Evolutionary conservation across 129 eudicot species (phyloP), one percentile per base, ranked within the genome.

Genomic region (Escallonia herrerae): DNA sequence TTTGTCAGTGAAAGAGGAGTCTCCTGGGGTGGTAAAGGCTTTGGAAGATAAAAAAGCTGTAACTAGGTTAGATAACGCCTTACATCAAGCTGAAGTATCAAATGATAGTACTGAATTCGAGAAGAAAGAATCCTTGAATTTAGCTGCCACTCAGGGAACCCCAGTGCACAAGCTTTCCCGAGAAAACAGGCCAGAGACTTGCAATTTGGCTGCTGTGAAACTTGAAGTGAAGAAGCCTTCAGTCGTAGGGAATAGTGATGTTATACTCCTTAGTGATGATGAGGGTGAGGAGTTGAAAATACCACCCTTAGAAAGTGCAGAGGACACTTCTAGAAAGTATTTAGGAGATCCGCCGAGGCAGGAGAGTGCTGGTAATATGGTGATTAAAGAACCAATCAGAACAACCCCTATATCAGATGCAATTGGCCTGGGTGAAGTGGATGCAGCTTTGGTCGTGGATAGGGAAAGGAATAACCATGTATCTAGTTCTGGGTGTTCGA

Each of bases 241-340:
- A 10, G 7, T 12, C 56, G 64, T 43, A 49, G 79, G 68, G 62
- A 66, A 53, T 48, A 50, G 62, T 72, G 87, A 72, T 65, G 67
- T 89, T 71, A 86, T 89, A 54, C 58, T 87, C 60, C 86, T 89
- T 47, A 94, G 95, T 72, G 99, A 94, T 53, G 97, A 94, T 62
- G 97, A 94, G 65, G 84, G 76, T 60, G 96, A 83, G 55, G 73
- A 68, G 74, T 47, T 72, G 1, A 59, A 65, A 56, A 14, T 43
- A 45, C 76, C 77, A 45, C 42, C 52, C 71, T 56, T 71, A 64
- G 74, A 53, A 47, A 67, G 22, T 14, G 38, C 42, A 8, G 64
- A 63, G 15, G 58, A 22, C 41, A 54, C 43, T 57, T 45, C 62
- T 11, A 40, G 47, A 39, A 71, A 71, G 67, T 67, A 59, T 44